phyloP scores from a whole-genome alignment of 306 rosid genomes.

The Herpetospermum pedunculosum region DNA sequence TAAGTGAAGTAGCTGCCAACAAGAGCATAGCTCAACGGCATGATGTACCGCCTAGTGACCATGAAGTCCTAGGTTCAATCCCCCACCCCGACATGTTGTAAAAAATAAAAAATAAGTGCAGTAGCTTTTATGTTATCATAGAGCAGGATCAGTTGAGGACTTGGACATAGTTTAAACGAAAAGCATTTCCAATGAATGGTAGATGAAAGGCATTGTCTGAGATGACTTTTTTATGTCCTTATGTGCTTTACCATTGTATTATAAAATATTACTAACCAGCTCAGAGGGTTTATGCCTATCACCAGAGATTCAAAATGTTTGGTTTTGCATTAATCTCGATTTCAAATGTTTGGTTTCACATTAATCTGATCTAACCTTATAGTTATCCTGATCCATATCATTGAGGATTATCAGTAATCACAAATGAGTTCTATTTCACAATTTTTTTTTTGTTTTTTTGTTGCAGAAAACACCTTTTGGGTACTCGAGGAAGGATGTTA shows the following conservation, averaged over 20 bases:
- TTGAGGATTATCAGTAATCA: neutral
- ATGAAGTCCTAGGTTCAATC: no score
- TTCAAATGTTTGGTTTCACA: neutral
- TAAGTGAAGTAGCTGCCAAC: neutral
- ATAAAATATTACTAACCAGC: neutral
- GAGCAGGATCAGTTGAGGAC: neutral
- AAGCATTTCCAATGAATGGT: neutral
- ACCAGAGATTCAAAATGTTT: neutral
- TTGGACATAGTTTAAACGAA: neutral
- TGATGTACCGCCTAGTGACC: no score
- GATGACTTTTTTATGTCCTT: neutral
- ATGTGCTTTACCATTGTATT: neutral
- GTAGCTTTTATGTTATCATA: neutral
- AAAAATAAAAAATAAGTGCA: neutral
- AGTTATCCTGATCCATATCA: neutral
- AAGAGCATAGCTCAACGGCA: no score
- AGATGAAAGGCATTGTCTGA: neutral
- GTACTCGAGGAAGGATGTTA: conserved; percentile 85
- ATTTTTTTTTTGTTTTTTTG: conserved; percentile 10
- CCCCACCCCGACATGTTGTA: no score
- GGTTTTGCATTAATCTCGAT: neutral
- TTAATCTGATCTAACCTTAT: neutral
- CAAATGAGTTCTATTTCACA: neutral
- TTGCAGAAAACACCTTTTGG: conserved; percentile 64
- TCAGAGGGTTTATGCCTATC: neutral